These are phyloP conservation scores for Ramularia collo-cygni DNA, from an alignment of 2,329 filamentous ascomycete genomes.

Conservation along the genomic window DNA sequence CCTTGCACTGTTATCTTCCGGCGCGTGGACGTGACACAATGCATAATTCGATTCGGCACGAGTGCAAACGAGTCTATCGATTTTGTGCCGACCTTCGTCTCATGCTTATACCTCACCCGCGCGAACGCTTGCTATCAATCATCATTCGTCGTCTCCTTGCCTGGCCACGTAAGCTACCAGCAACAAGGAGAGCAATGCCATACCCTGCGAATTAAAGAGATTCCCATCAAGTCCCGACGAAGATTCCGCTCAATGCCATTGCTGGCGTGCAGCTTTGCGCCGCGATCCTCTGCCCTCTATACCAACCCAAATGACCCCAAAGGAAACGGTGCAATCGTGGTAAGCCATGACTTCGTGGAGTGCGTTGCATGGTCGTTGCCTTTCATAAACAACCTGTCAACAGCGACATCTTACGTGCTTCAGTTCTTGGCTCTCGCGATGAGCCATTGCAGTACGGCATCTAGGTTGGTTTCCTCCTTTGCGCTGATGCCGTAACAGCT, in stretches of 20 bases:
- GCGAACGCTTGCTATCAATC: neutral
- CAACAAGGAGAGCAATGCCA: conserved; percentile 1
- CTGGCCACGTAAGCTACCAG: neutral
- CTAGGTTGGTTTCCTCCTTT: conserved; percentile 97
- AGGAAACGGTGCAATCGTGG: too few species aligned
- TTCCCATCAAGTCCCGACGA: neutral
- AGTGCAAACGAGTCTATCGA: too few species aligned
- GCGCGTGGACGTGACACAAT: too few species aligned
- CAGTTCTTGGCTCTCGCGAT: conserved; percentile 78
- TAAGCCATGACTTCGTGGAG: conserved; percentile 6
- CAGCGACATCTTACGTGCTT: conserved; percentile 3
- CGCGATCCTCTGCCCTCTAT: conserved; percentile 18
- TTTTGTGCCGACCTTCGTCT: too few species aligned
- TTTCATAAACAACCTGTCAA: conserved; percentile 13
- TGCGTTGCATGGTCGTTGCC: conserved; percentile 16
- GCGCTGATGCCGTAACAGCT: conserved; percentile 98
- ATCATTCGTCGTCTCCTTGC: neutral
- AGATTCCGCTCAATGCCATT: conserved; percentile 23
- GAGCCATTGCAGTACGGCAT: conserved; percentile 93
- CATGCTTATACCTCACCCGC: too few species aligned
- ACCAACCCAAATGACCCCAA: conserved; percentile 9
- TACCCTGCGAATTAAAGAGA: too few species aligned
- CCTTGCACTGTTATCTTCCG: too few species aligned
- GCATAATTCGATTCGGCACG: too few species aligned
- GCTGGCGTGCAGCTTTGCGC: conserved; percentile 31